These are phyloP conservation scores for Botrytis cinerea DNA, from an alignment of 2,329 filamentous ascomycete species.

Conservation along the genomic window DNA sequence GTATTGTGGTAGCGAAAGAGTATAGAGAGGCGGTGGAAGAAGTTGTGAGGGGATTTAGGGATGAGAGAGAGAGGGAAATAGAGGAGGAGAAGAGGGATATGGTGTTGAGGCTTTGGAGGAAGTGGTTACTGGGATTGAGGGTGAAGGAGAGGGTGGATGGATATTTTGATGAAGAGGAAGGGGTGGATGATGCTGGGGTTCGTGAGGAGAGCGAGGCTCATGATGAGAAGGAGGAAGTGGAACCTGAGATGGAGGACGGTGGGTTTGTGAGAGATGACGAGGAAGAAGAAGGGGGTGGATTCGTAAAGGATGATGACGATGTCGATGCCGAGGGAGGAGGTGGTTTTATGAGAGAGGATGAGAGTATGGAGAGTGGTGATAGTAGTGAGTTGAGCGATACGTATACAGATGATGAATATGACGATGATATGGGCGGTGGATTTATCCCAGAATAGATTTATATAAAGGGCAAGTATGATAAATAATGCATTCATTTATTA, in stretches of 20 bases:
- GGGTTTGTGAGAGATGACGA: slow-evolving; percentile 28
- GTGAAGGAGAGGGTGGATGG: slow-evolving; percentile 39
- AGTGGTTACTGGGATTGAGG: slow-evolving; percentile 74
- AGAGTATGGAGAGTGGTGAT: slow-evolving; percentile 47
- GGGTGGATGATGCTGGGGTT: slow-evolving; percentile 58
- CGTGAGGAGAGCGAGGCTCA: slow-evolving; percentile 61
- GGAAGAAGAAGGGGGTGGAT: slow-evolving; percentile 52
- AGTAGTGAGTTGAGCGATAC: slow-evolving; percentile 23
- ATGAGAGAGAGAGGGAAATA: slow-evolving; percentile 65
- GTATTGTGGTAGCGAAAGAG: slow-evolving; percentile 74
- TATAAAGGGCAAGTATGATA: background rate
- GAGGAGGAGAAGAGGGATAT: slow-evolving; percentile 62
- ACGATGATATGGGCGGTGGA: slow-evolving; percentile 49
- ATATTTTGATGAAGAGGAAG: slow-evolving; percentile 37
- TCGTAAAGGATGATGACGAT: slow-evolving; percentile 29
- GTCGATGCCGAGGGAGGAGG: background rate
- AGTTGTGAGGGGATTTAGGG: slow-evolving; percentile 66
- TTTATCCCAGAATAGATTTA: slow-evolving; percentile 43
- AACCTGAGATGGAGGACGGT: slow-evolving; percentile 64
- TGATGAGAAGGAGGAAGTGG: slow-evolving; percentile 46
- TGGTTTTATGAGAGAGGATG: slow-evolving; percentile 33
- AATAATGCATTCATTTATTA: background rate
- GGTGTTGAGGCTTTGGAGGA: slow-evolving; percentile 70
- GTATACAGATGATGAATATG: slow-evolving; percentile 37
- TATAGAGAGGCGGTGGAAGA: slow-evolving; percentile 70